phyloP scores from a whole-genome alignment of 805 yeast species.

The Cyberlindnera maritima region DNA sequence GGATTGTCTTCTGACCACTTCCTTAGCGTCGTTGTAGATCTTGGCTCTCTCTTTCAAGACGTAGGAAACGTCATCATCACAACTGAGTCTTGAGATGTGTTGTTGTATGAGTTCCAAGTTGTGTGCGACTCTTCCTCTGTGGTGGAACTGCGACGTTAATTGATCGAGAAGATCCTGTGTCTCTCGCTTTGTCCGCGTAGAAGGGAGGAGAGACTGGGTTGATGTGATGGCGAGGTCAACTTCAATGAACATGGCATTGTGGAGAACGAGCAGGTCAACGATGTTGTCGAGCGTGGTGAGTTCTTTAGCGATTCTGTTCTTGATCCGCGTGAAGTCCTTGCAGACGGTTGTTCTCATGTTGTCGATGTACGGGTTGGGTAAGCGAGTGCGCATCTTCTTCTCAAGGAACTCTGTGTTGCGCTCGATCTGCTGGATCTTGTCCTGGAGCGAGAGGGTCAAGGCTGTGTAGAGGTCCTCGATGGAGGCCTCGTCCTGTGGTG shows the following conservation, averaged over 20 bases:
- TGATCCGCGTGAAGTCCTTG: constrained; percentile 21
- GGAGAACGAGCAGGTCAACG: constrained; percentile 10
- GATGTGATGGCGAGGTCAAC: not conserved
- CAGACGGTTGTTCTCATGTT: constrained; percentile 16
- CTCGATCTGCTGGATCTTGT: constrained; percentile 21
- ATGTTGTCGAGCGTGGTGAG: constrained; percentile 4
- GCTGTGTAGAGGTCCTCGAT: constrained; percentile 15
- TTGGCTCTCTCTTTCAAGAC: constrained; percentile 30
- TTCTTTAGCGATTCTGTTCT: constrained; percentile 14
- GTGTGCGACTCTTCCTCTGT: constrained; percentile 8
- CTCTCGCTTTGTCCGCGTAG: not conserved
- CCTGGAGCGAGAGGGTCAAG: constrained; percentile 13
- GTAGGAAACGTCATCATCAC: constrained; percentile 25
- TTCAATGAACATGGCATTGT: constrained; percentile 13
- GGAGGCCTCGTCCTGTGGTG: constrained; percentile 10
- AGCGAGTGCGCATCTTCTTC: constrained; percentile 19
- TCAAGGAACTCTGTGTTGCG: constrained; percentile 21
- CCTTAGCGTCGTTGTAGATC: constrained; percentile 28
- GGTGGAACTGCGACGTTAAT: constrained; percentile 4
- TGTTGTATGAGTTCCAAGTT: constrained; percentile 17
- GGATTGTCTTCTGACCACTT: constrained; percentile 18
- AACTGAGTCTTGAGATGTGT: constrained; percentile 13
- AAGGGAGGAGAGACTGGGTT: not conserved
- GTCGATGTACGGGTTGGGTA: constrained; percentile 22
- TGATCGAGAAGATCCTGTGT: not conserved